Evolutionary conservation across 192 early-diverging fungal species (phyloP), one percentile per base, ranked within the genome.

Genomic region (Backusella liffmaniae): DNA sequence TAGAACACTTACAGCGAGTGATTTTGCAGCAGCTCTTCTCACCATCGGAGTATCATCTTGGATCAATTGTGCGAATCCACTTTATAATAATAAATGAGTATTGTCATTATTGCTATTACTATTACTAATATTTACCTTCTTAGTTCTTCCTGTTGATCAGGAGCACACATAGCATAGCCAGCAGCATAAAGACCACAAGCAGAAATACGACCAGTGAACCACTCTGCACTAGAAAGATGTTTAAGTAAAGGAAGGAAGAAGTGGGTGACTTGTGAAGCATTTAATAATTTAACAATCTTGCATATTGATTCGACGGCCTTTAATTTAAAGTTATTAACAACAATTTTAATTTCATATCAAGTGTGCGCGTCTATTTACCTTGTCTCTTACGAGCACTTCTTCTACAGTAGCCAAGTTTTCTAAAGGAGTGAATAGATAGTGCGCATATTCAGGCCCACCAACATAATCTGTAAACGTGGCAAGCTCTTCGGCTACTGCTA

Each of bases 31-130:
- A 4, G 97, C 95, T 73, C 98, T 91, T 74, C 97, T 89, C 76
- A 98, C 97, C 98, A 99, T 99, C 23, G 98, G 98, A 26, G 96
- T 98, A 65, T 97, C 96, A 84, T 99, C 98, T 78, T 91, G 87
- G 78, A 91, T 92, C 29, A 99, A 89, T 77, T 92, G 91, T 41
- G 88, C 91, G 82, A 92, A 98, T 36, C 92, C 81, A 78, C 87
- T 94, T 72, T 34, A 18, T 21, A 39, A 18, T 70, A 32, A 49
- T 67, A 39, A 73, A 21, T 10, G 10, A 30, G 36, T 49, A 37
- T 37, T 36, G 36, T 71, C 16, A n/a, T 12, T 44, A 32, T 32
- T 32, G 3, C 2, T 3, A 32, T 32, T 3, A 0, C 2, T 32
- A 32, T 32, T 32, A 32, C 30, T 32, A 32, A 2, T 32, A 1